phyloP scores from a whole-genome alignment of 1,284 basidiomycete species.

The Neolentinus lepideus region DNA sequence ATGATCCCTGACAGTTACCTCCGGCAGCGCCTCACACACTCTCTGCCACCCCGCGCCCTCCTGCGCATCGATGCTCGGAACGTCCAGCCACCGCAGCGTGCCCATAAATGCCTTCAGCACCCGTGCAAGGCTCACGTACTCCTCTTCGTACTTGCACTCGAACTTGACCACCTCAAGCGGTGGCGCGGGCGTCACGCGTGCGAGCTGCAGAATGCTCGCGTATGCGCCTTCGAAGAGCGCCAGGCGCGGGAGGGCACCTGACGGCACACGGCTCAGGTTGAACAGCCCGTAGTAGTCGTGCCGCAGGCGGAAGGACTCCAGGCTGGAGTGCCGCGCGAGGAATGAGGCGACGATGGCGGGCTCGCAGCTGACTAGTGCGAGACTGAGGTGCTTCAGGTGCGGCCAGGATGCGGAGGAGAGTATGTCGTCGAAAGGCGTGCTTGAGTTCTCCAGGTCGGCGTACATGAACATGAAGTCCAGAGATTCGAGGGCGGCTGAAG shows the following conservation, averaged over 20 bases:
- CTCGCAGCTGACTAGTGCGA: not conserved
- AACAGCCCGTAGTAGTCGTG: not conserved
- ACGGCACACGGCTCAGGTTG: not conserved
- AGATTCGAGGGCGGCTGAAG: not conserved
- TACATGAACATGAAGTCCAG: not conserved
- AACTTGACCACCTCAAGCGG: not conserved
- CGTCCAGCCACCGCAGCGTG: not conserved
- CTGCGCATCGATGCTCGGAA: not conserved
- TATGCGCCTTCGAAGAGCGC: not conserved
- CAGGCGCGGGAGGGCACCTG: not conserved
- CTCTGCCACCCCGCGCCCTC: not conserved
- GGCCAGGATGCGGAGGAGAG: not conserved
- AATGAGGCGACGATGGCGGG: not conserved
- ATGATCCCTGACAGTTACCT: not conserved
- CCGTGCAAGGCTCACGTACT: not conserved
- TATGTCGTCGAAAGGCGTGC: not conserved
- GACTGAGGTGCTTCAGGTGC: not conserved
- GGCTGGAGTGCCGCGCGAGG: not conserved
- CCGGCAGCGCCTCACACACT: not conserved
- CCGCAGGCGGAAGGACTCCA: not conserved
- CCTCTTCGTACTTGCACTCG: not conserved
- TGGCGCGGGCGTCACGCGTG: not conserved
- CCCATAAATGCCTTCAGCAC: not conserved
- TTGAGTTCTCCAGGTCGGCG: not conserved
- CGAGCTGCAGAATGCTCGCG: not conserved